These are phyloP conservation scores for Yarrowia alimentaria DNA, from an alignment of 805 yeast species.

Conservation along the genomic window DNA sequence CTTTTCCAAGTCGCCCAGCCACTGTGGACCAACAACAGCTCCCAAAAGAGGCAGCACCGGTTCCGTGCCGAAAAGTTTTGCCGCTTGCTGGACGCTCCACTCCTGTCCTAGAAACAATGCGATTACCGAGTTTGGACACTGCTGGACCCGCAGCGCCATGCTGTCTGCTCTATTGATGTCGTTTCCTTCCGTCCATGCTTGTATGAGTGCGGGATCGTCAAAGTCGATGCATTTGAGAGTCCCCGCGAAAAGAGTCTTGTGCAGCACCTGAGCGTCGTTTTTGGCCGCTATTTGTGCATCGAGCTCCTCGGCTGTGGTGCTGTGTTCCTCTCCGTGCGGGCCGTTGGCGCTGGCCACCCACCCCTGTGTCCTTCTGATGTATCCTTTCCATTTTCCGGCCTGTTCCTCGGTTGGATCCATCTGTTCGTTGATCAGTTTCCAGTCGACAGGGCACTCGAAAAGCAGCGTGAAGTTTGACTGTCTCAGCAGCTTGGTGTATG, in stretches of 20 bases:
- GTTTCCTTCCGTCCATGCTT: conserved; percentile 4
- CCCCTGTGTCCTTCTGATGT: not conserved
- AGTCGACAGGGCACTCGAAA: conserved; percentile 22
- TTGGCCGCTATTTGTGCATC: not conserved
- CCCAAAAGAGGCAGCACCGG: conserved; percentile 7
- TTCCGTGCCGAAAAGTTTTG: not conserved
- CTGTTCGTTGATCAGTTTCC: conserved; percentile 1
- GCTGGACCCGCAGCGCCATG: conserved; percentile 8
- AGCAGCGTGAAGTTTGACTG: conserved; percentile 4
- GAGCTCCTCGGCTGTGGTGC: conserved; percentile 1
- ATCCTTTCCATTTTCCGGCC: conserved; percentile 2
- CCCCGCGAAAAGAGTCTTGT: conserved; percentile 14
- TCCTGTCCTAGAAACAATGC: conserved; percentile 7
- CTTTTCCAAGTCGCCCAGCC: conserved; percentile 1
- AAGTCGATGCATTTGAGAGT: conserved; percentile 24
- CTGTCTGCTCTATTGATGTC: not conserved
- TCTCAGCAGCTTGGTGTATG: conserved; percentile 9
- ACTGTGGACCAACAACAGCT: conserved; percentile 2
- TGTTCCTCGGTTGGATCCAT: conserved; percentile 12
- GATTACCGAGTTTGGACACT: not conserved
- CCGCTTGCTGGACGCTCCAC: conserved; percentile 4
- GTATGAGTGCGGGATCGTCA: conserved; percentile 11
- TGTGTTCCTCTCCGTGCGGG: not conserved
- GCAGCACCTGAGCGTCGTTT: conserved; percentile 5
- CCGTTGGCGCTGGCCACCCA: too few species aligned